Base-by-base conservation (phyloP, 1,284 basidiomycete species). In the Cryptococcus deneoformans region DNA sequence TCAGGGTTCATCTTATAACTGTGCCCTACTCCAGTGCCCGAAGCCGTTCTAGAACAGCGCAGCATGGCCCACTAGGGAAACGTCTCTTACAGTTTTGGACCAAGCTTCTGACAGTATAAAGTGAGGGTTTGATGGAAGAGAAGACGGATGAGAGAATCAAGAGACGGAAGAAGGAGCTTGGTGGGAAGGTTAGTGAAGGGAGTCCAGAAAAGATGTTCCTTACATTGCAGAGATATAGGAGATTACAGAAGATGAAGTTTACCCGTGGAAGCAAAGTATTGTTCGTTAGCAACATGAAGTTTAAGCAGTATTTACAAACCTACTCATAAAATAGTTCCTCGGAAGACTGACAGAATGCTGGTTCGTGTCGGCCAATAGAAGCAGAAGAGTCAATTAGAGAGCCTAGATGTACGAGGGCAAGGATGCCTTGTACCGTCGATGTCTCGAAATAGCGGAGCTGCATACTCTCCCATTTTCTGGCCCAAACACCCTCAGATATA, bases 361-460 rank as follows among this genome's bases (percentile, higher is more conserved):
- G 55, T 56, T 50, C 60, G 54, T 52, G 47, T 54, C 9, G 65
- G 56, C 66, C 69, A 54, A n/a, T 24, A 45, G 6, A 43, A 36
- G 10, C 20, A 35, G 10, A n/a, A 5, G 39, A 44, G 39, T 42
- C 35, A 35, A n/a, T 14, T 16, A 39, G n/a, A 16, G 20, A 50
- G 38, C 40, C 11, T 11, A 14, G 7, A 37, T 40, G 46, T 11
- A 35, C 24, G 12, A 54, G 24, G 14, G 35, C 20, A 20, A 20
- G 20, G 20, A 42, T 39, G 39, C 37, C 29, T 68, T 68, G 54
- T 50, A 72, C 71, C 8, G 72, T 69, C n/a, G 69, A 71, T 5
- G 72, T 67, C 57, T 75, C 73, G 40, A 64, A 58, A 56, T 72
- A 75, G 24, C 47, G 54, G 46, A 63, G 66, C 20, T 20, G 2